Evolutionary conservation across 495 filamentous ascomycete species (phyloP), one percentile per base, ranked within the genome.

Genomic region (Saxophila tyrrhenica): DNA sequence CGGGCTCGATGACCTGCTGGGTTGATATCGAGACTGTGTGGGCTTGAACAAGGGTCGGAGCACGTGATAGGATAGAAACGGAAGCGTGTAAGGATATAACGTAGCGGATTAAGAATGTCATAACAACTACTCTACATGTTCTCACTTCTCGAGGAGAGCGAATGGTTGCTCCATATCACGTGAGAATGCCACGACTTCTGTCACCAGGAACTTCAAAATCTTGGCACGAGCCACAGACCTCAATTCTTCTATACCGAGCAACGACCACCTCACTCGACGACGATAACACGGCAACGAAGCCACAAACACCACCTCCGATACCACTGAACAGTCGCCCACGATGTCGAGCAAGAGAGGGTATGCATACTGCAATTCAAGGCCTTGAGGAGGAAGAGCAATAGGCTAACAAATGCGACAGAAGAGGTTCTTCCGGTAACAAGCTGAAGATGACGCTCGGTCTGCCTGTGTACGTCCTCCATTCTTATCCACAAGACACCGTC

Each of bases 401-500:
- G 7, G 41, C 41, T 44, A 17, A 44, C 17, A 48, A 23, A 8
- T 48, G 45, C 20, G 13, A 39, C 29, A 50, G 58, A 39, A 24
- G 49, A 25, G 25, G 45, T 23, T 39, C 58, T 43, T 61, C 90
- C 64, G 94, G 92, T 80, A 94, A 94, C 86, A 98, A 98, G 86
- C 84, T 98, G 62, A 98, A 95, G 85, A 98, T 98, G 92, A 95
- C 92, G 72, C 88, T 98, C 75, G 92, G 86, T 95, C 88, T 98
- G 67, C 92, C 92, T 73, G 86, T 89, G 91, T 96, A 91, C 75
- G 90, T 88, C 46, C 38, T 29, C 35, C 5, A 45, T 45, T 45
- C 42, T 19, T 23, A 22, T 53, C 58, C 19, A 23, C 29, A 10
- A 39, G 35, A 3, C 35, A 56, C n/a, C n/a, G n/a, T n/a, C n/a